phyloP scores from a whole-genome alignment of 176 grass and related monocot genomes.

The Oryza glaberrima region DNA sequence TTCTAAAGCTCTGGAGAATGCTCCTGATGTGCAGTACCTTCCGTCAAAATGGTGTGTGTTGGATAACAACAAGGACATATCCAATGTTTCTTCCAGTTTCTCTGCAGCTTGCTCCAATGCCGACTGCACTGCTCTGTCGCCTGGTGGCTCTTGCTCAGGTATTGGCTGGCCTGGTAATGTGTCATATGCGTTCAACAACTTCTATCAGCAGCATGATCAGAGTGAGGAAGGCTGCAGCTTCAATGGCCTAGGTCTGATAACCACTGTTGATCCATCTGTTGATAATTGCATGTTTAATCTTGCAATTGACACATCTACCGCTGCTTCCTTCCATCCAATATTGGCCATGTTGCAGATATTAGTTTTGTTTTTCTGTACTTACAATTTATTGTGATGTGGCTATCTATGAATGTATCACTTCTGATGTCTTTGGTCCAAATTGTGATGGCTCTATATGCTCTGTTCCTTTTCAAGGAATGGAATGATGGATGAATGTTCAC shows the following conservation, averaged over 20 bases:
- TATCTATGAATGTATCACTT: conserved; percentile 1
- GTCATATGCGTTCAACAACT: conserved; percentile 92
- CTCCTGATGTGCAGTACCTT: conserved; percentile 70
- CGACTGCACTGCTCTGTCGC: conserved; percentile 74
- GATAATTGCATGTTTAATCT: conserved; percentile 75
- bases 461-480: too few relatives aligned
- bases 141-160: conserved; percentile 70
- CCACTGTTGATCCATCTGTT: conserved; percentile 85
- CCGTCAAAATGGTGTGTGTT: conserved; percentile 85
- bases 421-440: not conserved
- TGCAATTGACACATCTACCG: conserved; percentile 55
- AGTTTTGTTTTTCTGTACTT: conserved; percentile 18
- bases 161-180: conserved; percentile 88
- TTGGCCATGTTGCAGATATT: conserved; percentile 28
- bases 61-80: conserved; percentile 78
- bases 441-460: not conserved
- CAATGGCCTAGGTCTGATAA: conserved; percentile 76
- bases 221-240: conserved; percentile 78
- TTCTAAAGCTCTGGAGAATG: conserved; percentile 62
- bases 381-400: conserved; percentile 27
- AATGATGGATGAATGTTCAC: too few relatives aligned
- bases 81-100: conserved; percentile 62
- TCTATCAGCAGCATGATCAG: conserved; percentile 86
- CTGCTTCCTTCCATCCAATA: conserved; percentile 44
- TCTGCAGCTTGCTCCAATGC: conserved; percentile 67